These are phyloP conservation scores for Solanum bulbocastanum DNA, from an alignment of 257 asterid genomes.

Conservation along the genomic window DNA sequence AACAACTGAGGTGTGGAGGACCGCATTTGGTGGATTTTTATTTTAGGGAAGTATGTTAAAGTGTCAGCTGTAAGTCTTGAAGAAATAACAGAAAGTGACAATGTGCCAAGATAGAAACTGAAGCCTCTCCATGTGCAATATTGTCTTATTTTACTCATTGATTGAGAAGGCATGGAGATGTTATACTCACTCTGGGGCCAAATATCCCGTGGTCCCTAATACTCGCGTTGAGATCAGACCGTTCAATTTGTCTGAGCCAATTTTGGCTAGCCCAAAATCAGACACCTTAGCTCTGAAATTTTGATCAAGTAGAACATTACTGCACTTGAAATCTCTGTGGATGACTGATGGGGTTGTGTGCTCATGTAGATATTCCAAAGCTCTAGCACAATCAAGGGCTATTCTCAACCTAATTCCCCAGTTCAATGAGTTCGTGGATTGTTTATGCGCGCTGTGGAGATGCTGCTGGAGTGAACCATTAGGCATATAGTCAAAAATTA, in stretches of 20 bases:
- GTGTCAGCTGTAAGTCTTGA: not conserved
- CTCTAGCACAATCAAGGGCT: conserved; percentile 66
- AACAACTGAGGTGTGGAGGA: not conserved
- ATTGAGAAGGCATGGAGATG: not conserved
- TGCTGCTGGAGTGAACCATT: conserved; percentile 45
- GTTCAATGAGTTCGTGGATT: conserved; percentile 11
- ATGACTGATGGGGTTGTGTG: conserved; percentile 60
- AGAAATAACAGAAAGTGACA: conserved; percentile 16
- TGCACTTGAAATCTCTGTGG: conserved; percentile 64
- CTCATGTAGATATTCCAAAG: conserved; percentile 68
- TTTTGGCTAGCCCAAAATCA: conserved; percentile 64
- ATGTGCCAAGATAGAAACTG: conserved; percentile 17
- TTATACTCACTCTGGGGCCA: conserved; percentile 75
- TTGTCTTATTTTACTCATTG: not conserved
- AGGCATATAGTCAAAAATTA: conserved; percentile 59
- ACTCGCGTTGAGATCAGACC: conserved; percentile 70
- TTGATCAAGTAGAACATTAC: conserved; percentile 53
- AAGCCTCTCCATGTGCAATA: conserved; percentile 17
- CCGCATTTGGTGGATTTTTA: not conserved
- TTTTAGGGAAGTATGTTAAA: not conserved
- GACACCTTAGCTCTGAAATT: conserved; percentile 62
- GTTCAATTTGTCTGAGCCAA: conserved; percentile 66
- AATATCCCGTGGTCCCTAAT: conserved; percentile 72
- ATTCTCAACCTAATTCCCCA: conserved; percentile 58
- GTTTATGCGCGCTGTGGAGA: conserved; percentile 27